A percentile compares a stretch with the other conserved stretches of the same genome.
These are phyloP conservation scores for Trichophyton schoenleinii DNA, from an alignment of 2,329 filamentous ascomycete species.

Conservation along the genomic window DNA sequence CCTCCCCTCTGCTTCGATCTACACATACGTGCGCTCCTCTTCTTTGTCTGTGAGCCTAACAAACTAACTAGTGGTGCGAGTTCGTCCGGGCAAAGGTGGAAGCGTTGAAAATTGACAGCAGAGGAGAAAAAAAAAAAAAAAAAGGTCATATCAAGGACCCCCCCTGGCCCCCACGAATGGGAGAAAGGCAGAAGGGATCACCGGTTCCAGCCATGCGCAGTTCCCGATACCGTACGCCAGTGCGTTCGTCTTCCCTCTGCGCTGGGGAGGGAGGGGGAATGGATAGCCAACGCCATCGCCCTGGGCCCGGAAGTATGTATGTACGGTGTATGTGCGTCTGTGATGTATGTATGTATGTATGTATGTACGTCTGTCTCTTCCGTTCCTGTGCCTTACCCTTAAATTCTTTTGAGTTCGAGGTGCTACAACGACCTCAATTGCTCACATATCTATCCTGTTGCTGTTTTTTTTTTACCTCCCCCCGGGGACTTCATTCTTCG, in stretches of 20 bases:
- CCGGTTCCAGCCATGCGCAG: not conserved
- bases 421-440: not conserved
- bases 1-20: not conserved
- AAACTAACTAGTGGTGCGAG: not conserved
- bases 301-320: slow-evolving; percentile 1
- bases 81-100: not conserved
- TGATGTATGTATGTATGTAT: not conserved
- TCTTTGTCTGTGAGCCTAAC: not conserved
- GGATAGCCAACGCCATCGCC: not conserved
- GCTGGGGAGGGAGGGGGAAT: not conserved
- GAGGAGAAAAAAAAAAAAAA: not conserved
- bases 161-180: not conserved
- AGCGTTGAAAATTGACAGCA: not conserved
- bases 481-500: not conserved
- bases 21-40: not conserved
- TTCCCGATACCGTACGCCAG: not conserved
- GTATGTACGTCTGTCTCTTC: not conserved
- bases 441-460: not conserved
- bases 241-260: not conserved
- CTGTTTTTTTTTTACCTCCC: not conserved
- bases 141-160: not conserved
- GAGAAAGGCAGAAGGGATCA: not conserved
- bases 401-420: not conserved
- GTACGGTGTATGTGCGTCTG: not conserved
- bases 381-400: not conserved